These are phyloP conservation scores for Mycosphaerelloides madeirae DNA, from an alignment of 2,329 filamentous ascomycete species.

Conservation along the genomic window DNA sequence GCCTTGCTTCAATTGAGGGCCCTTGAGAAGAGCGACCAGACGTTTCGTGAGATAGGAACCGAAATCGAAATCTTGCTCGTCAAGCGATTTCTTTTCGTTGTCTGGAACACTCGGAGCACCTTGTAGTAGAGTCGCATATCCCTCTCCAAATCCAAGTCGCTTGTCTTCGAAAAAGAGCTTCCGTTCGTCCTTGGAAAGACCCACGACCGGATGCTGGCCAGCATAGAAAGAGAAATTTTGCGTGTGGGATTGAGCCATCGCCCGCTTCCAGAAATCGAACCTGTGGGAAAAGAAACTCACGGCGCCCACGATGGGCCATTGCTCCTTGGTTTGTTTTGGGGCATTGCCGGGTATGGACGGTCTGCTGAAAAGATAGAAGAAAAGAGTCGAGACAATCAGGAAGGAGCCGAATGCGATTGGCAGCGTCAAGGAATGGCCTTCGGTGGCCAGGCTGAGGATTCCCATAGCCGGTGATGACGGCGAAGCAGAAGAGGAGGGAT, in stretches of 20 bases:
- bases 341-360: conserved; percentile 25
- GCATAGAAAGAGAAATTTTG: conserved; percentile 50
- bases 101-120: conserved; percentile 13
- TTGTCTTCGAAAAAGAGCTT: conserved; percentile 45
- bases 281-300: conserved; percentile 45
- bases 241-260: conserved; percentile 29
- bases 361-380: conserved; percentile 20
- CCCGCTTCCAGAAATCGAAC: conserved; percentile 42
- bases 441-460: too few species aligned
- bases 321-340: conserved; percentile 17
- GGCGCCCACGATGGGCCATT: conserved; percentile 43
- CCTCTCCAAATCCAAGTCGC: conserved; percentile 42
- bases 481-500: background rate
- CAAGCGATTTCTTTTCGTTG: conserved; percentile 29
- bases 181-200: conserved; percentile 36
- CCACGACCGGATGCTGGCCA: conserved; percentile 44
- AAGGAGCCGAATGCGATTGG: conserved; percentile 11
- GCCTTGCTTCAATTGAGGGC: conserved; percentile 21
- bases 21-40: conserved; percentile 27
- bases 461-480: background rate
- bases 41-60: conserved; percentile 24
- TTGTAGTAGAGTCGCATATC: conserved; percentile 33
- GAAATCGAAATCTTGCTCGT: conserved; percentile 16
- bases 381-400: conserved; percentile 11
- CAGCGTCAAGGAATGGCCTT: background rate